A percentile compares a stretch with the other conserved stretches of the same genome.
phyloP scores from a whole-genome alignment of 768 basidiomycete species.

The Tulasnella sp. region DNA sequence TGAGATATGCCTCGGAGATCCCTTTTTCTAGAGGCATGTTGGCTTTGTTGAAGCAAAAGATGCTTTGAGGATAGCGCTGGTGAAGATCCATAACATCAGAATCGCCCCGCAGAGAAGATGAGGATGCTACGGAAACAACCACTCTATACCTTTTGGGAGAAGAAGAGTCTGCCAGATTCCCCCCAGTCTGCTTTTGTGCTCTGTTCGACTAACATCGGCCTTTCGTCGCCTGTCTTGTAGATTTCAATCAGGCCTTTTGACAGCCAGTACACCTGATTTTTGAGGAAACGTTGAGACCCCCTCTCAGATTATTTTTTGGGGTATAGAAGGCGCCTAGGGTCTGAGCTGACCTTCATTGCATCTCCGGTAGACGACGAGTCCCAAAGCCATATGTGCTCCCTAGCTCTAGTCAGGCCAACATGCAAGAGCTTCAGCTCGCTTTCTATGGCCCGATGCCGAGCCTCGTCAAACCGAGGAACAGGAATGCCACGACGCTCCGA shows the following conservation, averaged over 20 bases:
- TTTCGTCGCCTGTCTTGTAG: background rate
- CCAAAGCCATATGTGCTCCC: too few relatives aligned
- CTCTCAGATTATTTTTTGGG: constrained; percentile 10
- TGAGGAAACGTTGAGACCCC: constrained; percentile 5
- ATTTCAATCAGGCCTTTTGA: background rate
- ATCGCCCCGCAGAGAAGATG: too few relatives aligned
- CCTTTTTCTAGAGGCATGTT: too few relatives aligned
- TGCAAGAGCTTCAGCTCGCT: constrained; percentile 13
- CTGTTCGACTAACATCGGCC: background rate
- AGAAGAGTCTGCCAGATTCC: background rate
- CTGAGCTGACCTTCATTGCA: too few relatives aligned
- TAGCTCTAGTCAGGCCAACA: constrained; percentile 15
- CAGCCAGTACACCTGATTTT: too few relatives aligned
- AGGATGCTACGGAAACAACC: background rate
- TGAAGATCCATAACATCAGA: too few relatives aligned
- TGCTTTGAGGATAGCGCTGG: background rate
- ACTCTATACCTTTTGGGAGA: too few relatives aligned
- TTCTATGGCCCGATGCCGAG: background rate
- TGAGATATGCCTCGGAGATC: background rate
- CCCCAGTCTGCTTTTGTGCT: background rate
- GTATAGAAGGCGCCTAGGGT: background rate
- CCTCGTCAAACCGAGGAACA: background rate
- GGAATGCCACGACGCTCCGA: background rate
- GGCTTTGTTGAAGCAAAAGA: constrained; percentile 13
- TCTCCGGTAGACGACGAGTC: too few relatives aligned